Evolutionary conservation across 208 protist species (phyloP).

Genomic region (Leishmania aethiopica): DNA sequence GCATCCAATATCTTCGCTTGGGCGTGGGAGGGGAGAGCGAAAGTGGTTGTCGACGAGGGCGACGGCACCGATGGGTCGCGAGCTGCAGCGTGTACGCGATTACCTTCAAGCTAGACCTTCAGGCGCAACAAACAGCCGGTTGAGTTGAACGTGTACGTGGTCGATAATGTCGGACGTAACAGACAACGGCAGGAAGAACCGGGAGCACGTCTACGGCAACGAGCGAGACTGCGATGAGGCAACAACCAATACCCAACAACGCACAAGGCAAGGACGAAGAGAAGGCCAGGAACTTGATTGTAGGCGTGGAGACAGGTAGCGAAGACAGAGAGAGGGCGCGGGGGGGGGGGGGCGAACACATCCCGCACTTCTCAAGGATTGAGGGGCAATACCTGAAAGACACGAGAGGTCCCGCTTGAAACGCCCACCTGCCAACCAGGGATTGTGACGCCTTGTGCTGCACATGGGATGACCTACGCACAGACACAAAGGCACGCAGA

Average conservation of each 20-base stretch:
- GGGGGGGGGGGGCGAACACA: neutral
- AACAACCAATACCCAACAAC: neutral
- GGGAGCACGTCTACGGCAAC: neutral
- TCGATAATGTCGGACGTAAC: neutral
- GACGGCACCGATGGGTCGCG: neutral
- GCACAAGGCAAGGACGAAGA: neutral
- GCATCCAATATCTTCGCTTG: slow-evolving; percentile 1
- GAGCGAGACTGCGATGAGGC: neutral
- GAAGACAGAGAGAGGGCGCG: neutral
- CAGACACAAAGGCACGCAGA: neutral
- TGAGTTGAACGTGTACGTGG: neutral
- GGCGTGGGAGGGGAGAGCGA: neutral
- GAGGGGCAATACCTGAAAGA: neutral
- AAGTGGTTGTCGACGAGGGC: neutral
- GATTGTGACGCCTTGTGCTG: neutral
- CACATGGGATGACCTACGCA: slow-evolving; percentile 16
- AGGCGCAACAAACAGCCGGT: neutral
- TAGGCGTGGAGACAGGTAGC: neutral
- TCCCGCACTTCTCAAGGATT: neutral
- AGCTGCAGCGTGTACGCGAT: neutral
- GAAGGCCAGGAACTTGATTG: neutral
- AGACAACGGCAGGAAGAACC: neutral
- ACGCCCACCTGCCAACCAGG: neutral
- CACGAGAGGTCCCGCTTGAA: neutral
- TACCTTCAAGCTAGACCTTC: neutral